Evolutionary conservation across 2,329 filamentous ascomycete species (phyloP), one percentile per base, ranked within the genome.

Genomic region (Diaporthe vexans): DNA sequence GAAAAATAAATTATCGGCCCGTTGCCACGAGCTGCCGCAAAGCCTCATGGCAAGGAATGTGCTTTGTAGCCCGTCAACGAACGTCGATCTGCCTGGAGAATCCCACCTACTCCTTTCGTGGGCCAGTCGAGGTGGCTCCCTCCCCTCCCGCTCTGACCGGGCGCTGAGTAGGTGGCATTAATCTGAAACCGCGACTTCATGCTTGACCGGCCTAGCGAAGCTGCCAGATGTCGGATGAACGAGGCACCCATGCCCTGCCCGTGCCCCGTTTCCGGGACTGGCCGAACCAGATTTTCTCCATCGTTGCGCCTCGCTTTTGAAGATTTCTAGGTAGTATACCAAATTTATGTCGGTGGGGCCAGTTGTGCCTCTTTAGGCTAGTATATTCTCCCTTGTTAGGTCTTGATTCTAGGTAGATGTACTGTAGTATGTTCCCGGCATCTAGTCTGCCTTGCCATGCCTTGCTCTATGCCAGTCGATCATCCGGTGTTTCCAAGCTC

Each of bases 401-500:
- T 68, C 46, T 68, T 52, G 4, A 24, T 13, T 68, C 63, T 54
- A 68, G 48, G 48, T 52, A 13, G 1, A 6, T 24, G 40, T 15
- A 33, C 48, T 13, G 24, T 40, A 24, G 33, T n/a, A 21, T 24
- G 29, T 29, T 11, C 33, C 11, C 2, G n/a, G 40, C 54, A 24
- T 58, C 68, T 46, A 46, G 6, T 35, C 24, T 33, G 26, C 29
- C 33, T 11, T 54, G 26, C 24, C 48, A 7, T 65, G 10, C 35
- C 24, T 10, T 46, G 24, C 19, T 35, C 67, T 48, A 35, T 48
- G 11, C 29, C 43, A 11, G 21, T 13, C 13, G 21, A 9, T 33
- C 54, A 58, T 21, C n/a, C 33, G n/a, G 35, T 26, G 46, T 9
- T 46, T 54, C 65, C 71, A 6, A 29, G 54, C 76, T 85, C 86